Percentiles rank a stretch among this genome's conserved stretches.
Conservation (phyloP, 1,284 basidiomycete genomes). For the Austroboletus niveus region DNA sequence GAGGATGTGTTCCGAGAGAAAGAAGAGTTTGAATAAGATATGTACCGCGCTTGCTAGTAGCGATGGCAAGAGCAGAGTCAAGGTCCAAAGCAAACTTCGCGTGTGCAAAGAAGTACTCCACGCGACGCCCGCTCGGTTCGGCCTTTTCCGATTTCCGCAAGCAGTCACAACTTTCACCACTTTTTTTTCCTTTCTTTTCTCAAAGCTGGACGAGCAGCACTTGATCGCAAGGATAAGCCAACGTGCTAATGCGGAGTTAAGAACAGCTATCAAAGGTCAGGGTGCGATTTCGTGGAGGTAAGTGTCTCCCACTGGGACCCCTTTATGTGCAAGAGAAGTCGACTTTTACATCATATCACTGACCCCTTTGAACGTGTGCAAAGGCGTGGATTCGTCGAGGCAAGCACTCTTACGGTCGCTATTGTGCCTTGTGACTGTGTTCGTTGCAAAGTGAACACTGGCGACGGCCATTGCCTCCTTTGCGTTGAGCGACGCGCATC, state of each 20-base stretch:
- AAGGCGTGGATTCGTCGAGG: not conserved
- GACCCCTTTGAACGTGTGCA: not conserved
- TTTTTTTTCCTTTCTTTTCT: too few species aligned
- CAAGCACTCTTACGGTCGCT: not conserved
- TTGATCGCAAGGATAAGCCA: too few species aligned
- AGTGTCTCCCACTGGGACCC: not conserved
- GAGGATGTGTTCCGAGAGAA: constrained; percentile 1
- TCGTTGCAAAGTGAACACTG: not conserved
- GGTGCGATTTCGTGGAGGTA: too few species aligned
- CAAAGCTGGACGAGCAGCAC: too few species aligned
- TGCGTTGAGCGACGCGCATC: too few species aligned
- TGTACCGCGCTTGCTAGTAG: constrained; percentile 5
- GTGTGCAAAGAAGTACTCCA: constrained; percentile 10
- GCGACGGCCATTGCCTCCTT: not conserved
- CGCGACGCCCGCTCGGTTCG: constrained; percentile 20
- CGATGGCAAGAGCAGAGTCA: constrained; percentile 2
- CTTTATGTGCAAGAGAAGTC: not conserved
- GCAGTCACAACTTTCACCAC: not conserved
- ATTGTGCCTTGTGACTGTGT: not conserved
- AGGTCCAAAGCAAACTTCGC: not conserved
- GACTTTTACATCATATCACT: not conserved
- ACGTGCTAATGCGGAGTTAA: too few species aligned
- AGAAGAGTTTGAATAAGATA: constrained; percentile 18
- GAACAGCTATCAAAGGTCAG: too few species aligned
- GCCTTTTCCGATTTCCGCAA: constrained; percentile 23